These are phyloP conservation scores for Aspergillus diversus DNA, from an alignment of 495 filamentous ascomycete genomes.

Conservation along the genomic window DNA sequence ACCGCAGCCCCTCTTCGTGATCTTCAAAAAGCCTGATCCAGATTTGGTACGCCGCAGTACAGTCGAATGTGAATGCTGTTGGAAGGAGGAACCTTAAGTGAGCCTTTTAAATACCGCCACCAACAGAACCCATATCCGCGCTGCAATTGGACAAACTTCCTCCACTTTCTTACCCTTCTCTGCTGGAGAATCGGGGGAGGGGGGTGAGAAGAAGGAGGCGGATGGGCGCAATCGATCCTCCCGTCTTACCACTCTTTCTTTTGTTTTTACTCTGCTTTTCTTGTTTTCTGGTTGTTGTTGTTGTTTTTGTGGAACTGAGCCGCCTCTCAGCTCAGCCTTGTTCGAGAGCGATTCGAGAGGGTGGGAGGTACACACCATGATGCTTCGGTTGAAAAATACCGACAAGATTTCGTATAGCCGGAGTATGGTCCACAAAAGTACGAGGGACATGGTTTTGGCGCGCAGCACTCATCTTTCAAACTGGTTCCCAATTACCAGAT, in stretches of 20 bases:
- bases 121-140: background rate
- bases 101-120: slow-evolving; percentile 5
- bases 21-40: background rate
- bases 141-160: background rate
- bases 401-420: background rate
- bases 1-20: background rate
- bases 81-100: slow-evolving; percentile 4
- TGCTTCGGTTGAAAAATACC: slow-evolving; percentile 1
- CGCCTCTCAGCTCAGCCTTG: background rate
- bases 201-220: background rate
- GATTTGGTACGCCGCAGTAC: background rate
- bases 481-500: no score
- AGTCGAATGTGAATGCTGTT: background rate
- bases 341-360: background rate
- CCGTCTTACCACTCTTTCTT: background rate
- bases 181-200: background rate
- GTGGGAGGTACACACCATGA: background rate
- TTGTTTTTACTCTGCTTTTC: background rate
- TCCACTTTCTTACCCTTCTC: background rate
- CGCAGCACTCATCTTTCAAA: no score
- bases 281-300: no score
- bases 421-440: background rate
- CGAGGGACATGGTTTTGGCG: background rate
- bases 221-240: background rate
- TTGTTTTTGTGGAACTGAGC: background rate